Evolutionary conservation across 768 basidiomycete species (phyloP).

Genomic region (Grammothele lineata): DNA sequence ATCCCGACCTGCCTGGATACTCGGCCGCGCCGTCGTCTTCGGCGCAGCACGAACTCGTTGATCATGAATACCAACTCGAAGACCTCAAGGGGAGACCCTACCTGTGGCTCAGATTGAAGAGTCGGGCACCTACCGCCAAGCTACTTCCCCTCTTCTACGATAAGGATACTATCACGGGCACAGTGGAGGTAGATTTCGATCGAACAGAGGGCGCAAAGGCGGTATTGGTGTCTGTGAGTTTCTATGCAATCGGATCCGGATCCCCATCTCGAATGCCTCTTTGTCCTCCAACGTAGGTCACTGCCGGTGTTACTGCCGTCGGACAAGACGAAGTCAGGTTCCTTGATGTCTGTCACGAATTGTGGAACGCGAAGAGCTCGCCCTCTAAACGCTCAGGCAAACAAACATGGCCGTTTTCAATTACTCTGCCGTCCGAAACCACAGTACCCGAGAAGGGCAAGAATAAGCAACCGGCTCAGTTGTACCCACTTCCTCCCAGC

Average conservation of each 20-base stretch:
- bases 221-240: slow-evolving; percentile 41
- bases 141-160: slow-evolving; percentile 44
- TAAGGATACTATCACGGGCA: slow-evolving; percentile 46
- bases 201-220: slow-evolving; percentile 47
- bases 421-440: slow-evolving; percentile 42
- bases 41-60: slow-evolving; percentile 14
- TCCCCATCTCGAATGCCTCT: too few relatives aligned
- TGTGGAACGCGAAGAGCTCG: slow-evolving; percentile 36
- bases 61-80: slow-evolving; percentile 41
- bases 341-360: slow-evolving; percentile 35
- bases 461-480: slow-evolving; percentile 27
- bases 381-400: slow-evolving; percentile 39
- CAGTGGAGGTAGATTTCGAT: slow-evolving; percentile 46
- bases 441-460: slow-evolving; percentile 32
- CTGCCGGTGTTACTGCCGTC: slow-evolving; percentile 46
- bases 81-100: slow-evolving; percentile 41
- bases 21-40: slow-evolving; percentile 6
- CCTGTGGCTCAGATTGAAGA: slow-evolving; percentile 42
- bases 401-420: slow-evolving; percentile 44
- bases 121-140: slow-evolving; percentile 34
- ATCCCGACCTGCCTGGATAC: slow-evolving; percentile 7
- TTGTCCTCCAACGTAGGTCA: too few relatives aligned
- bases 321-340: slow-evolving; percentile 52
- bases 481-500: slow-evolving; percentile 44
- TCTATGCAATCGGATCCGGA: too few relatives aligned